phyloP scores from a whole-genome alignment of 108 stramenopile species.

The Nitzschia palea region DNA sequence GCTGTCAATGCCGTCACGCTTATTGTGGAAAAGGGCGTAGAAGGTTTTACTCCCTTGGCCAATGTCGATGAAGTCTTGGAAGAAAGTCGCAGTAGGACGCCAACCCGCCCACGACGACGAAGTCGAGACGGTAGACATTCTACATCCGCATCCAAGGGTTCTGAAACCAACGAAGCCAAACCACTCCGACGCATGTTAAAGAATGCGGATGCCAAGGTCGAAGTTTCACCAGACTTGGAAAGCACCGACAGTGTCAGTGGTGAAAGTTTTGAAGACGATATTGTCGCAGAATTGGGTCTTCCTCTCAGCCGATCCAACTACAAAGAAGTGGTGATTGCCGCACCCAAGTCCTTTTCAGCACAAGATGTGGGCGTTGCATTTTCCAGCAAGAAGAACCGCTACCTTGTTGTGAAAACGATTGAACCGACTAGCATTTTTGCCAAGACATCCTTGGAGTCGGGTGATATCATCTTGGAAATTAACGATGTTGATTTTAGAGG shows the following conservation, averaged over 20 bases:
- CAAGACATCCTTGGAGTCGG: slow-evolving; percentile 22
- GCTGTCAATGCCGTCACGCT: slow-evolving; percentile 11
- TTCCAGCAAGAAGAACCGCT: not conserved
- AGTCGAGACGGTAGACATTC: not conserved
- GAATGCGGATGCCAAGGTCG: not conserved
- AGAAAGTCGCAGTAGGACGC: not conserved
- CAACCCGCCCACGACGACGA: not conserved
- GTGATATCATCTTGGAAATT: slow-evolving; percentile 24
- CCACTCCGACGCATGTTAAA: not conserved
- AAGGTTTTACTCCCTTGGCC: not conserved
- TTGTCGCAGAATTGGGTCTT: slow-evolving; percentile 1
- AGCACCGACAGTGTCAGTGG: slow-evolving; percentile 8
- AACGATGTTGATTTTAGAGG: slow-evolving; percentile 10
- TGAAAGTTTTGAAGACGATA: slow-evolving; percentile 10
- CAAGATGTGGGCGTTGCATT: slow-evolving; percentile 19
- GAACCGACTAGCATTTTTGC: slow-evolving; percentile 9
- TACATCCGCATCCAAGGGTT: not conserved
- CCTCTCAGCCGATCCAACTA: slow-evolving; percentile 8
- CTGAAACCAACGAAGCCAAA: not conserved
- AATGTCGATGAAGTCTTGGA: too few relatives aligned
- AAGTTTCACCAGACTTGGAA: not conserved
- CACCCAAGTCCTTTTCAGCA: slow-evolving; percentile 15
- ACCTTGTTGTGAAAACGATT: slow-evolving; percentile 11
- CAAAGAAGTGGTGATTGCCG: slow-evolving; percentile 11
- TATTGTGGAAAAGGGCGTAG: slow-evolving; percentile 29